Conservation (phyloP, 2,329 filamentous ascomycete genomes). For the Camptophora hylomeconis region DNA sequence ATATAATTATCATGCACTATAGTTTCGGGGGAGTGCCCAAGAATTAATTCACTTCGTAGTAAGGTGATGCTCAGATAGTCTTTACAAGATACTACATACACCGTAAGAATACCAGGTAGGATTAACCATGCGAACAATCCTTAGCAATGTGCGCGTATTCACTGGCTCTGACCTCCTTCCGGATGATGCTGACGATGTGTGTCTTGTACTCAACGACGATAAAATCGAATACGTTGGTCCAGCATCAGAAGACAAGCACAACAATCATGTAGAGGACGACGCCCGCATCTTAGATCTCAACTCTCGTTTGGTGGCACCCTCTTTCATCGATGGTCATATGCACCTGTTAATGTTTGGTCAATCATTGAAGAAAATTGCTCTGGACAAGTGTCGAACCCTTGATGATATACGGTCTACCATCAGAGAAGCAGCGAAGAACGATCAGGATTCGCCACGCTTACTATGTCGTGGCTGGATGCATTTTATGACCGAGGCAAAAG, state of each 20-base stretch:
- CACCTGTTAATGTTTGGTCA: constrained; percentile 38
- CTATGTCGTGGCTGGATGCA: constrained; percentile 39
- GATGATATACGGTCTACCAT: constrained; percentile 32
- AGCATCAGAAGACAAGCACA: constrained; percentile 18
- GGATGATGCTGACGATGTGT: constrained; percentile 11
- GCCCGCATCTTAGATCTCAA: constrained; percentile 23
- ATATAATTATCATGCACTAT: too few relatives aligned
- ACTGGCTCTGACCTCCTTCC: constrained; percentile 8
- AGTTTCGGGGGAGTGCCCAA: too few relatives aligned
- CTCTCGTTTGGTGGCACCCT: constrained; percentile 28
- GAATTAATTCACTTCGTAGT: too few relatives aligned
- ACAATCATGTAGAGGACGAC: constrained; percentile 12
- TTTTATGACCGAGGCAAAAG: constrained; percentile 30
- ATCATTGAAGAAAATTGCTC: constrained; percentile 32
- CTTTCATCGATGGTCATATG: constrained; percentile 39
- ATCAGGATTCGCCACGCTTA: constrained; percentile 29
- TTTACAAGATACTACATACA: too few relatives aligned
- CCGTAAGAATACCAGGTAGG: background rate
- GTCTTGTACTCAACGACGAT: constrained; percentile 28
- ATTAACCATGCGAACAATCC: too few relatives aligned
- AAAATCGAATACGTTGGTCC: constrained; percentile 30
- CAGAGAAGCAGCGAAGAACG: constrained; percentile 25
- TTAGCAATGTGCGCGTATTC: constrained; percentile 25
- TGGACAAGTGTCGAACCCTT: constrained; percentile 30
- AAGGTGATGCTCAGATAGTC: too few relatives aligned